Conservation (phyloP, 768 basidiomycete species). For the Phanerodontia chrysosporium region DNA sequence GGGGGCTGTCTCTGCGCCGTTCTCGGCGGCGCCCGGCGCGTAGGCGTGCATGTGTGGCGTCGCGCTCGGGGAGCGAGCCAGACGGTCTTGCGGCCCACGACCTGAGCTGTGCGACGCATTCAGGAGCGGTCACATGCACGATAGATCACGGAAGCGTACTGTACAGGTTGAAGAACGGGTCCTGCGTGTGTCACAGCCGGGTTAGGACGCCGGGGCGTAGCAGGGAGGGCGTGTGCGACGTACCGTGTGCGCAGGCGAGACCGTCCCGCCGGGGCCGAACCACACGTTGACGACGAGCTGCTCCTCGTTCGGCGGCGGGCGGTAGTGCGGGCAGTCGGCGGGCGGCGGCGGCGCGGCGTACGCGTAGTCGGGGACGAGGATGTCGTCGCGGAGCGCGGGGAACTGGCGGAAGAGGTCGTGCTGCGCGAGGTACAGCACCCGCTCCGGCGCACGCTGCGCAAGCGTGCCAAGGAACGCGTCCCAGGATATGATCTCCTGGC, state of each 20-base stretch:
- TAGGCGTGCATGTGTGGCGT: conserved; percentile 59
- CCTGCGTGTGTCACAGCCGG: conserved; percentile 43
- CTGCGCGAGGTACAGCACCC: conserved; percentile 81
- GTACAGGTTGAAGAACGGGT: conserved; percentile 91
- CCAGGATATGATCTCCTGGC: conserved; percentile 75
- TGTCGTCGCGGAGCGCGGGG: conserved; percentile 68
- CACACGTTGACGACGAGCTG: conserved; percentile 71
- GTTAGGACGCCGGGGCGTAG: conserved; percentile 1
- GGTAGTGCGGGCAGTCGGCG: conserved; percentile 45
- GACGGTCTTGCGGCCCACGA: conserved; percentile 84
- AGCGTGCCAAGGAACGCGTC: conserved; percentile 57
- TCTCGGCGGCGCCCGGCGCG: conserved; percentile 17
- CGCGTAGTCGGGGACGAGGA: conserved; percentile 84
- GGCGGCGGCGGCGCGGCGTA: conserved; percentile 56
- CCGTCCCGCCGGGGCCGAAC: conserved; percentile 75
- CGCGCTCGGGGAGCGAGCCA: conserved; percentile 81
- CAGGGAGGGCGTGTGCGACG: conserved; percentile 30
- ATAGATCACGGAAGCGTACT: conserved; percentile 45
- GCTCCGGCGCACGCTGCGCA: conserved; percentile 20
- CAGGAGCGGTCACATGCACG: background rate
- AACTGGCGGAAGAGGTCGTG: conserved; percentile 85
- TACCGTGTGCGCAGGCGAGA: conserved; percentile 87
- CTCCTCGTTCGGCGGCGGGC: conserved; percentile 62
- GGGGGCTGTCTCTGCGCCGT: no score
- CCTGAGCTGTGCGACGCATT: conserved; percentile 54